Conservation (phyloP, 169 alveolate genomes). For the Babesia caballi region DNA sequence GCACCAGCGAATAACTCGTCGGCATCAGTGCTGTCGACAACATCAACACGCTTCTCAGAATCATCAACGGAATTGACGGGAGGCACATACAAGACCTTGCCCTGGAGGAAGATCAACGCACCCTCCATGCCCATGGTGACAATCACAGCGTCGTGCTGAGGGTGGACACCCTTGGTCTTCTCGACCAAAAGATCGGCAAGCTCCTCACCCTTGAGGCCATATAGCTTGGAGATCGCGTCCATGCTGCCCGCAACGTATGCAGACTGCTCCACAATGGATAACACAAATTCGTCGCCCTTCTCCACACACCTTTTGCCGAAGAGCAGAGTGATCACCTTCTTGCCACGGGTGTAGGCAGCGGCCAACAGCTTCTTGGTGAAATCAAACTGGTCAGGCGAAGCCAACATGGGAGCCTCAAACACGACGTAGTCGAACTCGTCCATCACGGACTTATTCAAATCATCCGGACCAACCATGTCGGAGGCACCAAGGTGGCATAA, state of each 20-base stretch:
- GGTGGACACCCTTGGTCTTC: background rate
- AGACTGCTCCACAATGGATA: slow-evolving; percentile 2
- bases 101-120: slow-evolving; percentile 10
- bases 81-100: slow-evolving; percentile 2
- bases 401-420: background rate
- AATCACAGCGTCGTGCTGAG: slow-evolving; percentile 1
- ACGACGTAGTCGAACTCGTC: slow-evolving; percentile 19
- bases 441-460: background rate
- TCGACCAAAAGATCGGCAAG: background rate
- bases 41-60: background rate
- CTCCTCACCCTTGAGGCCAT: background rate
- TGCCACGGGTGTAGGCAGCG: slow-evolving; percentile 17
- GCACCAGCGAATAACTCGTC: slow-evolving; percentile 34
- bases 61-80: background rate
- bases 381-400: background rate
- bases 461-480: background rate
- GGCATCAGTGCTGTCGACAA: slow-evolving; percentile 27
- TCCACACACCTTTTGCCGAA: slow-evolving; percentile 6
- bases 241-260: slow-evolving; percentile 18
- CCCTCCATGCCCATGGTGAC: slow-evolving; percentile 16
- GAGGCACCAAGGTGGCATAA: slow-evolving; percentile 5
- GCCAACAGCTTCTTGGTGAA: slow-evolving; percentile 15
- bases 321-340: slow-evolving; percentile 7
- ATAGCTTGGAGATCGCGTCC: background rate
- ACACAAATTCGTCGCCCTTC: background rate